phyloP scores from a whole-genome alignment of 169 alveolate species.

The Plasmodium falciparum region DNA sequence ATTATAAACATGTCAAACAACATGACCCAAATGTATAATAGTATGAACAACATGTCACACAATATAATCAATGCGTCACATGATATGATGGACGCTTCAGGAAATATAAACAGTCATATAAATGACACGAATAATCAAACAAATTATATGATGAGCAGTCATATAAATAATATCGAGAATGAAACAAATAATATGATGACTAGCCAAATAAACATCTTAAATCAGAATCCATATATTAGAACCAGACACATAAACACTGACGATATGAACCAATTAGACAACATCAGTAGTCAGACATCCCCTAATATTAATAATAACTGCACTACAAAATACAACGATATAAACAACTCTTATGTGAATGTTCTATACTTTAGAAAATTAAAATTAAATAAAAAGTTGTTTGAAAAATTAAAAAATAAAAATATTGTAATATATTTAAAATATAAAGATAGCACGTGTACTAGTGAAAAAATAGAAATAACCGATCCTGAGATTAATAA shows the following conservation, averaged over 20 bases:
- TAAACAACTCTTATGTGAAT: constrained; percentile 37
- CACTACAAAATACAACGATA: not conserved
- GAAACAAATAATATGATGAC: no score
- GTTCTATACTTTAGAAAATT: constrained; percentile 53
- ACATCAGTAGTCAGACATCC: not conserved
- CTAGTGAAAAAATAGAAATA: constrained; percentile 60
- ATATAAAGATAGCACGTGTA: constrained; percentile 57
- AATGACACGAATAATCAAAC: no score
- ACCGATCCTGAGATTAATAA: constrained; percentile 35
- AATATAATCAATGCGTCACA: not conserved
- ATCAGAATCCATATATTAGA: no score
- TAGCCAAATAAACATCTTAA: no score
- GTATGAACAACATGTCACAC: not conserved
- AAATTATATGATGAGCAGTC: no score
- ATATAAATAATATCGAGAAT: no score
- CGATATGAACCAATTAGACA: no score
- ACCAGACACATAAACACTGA: no score
- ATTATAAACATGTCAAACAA: no score
- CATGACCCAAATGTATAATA: no score
- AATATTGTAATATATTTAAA: constrained; percentile 62
- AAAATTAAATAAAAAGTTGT: constrained; percentile 62
- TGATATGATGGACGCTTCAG: no score
- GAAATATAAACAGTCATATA: no score
- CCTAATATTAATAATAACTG: not conserved
- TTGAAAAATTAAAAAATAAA: constrained; percentile 61